Evolutionary conservation across 2,329 filamentous ascomycete genomes (phyloP).

Genomic region (Cercospora janseana): DNA sequence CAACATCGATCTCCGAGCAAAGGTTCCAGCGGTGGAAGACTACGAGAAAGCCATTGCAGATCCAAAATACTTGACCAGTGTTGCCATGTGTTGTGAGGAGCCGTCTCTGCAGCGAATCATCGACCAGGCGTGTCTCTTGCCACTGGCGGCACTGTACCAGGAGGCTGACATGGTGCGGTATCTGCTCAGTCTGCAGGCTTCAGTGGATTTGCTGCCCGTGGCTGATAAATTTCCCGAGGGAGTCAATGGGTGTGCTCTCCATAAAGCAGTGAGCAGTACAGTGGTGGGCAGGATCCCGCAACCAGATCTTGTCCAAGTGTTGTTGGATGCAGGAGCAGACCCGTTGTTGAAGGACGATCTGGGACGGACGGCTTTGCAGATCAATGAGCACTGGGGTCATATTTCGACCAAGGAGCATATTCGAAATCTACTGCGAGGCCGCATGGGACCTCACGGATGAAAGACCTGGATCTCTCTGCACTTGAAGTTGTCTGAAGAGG

Average conservation of each 20-base stretch:
- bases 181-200: conserved; percentile 11
- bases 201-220: conserved; percentile 10
- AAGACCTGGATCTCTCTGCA: no score
- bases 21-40: conserved; percentile 16
- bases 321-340: conserved; percentile 17
- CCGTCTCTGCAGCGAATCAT: conserved; percentile 16
- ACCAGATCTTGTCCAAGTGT: conserved; percentile 12
- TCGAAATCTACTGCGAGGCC: conserved; percentile 5
- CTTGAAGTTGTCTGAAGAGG: no score
- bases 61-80: conserved; percentile 13
- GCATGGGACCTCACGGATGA: background rate
- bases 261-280: conserved; percentile 17
- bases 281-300: conserved; percentile 10
- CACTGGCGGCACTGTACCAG: conserved; percentile 15
- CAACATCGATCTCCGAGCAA: conserved; percentile 15
- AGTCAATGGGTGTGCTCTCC: conserved; percentile 16
- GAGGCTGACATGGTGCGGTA: conserved; percentile 15
- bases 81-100: conserved; percentile 18
- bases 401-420: conserved; percentile 11
- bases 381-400: conserved; percentile 16
- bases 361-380: conserved; percentile 16
- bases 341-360: conserved; percentile 15
- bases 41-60: conserved; percentile 15
- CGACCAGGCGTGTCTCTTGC: conserved; percentile 18
- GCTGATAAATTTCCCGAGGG: conserved; percentile 10